Conservation (phyloP, 768 basidiomycete species). For the Pulveroboletus sp. region DNA sequence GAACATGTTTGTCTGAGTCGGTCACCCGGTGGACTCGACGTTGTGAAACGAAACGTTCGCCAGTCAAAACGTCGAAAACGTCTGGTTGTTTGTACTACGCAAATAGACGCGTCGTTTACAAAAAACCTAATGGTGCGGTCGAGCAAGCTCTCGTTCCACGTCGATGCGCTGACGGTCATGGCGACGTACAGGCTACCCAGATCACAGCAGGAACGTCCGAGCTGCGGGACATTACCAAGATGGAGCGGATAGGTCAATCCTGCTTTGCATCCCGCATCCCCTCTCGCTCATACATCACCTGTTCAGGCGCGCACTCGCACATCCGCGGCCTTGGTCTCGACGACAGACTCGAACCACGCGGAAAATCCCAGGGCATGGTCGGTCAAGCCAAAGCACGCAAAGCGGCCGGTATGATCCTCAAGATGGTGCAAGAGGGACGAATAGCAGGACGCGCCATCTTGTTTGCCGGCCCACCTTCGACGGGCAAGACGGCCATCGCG, state of each 20-base stretch:
- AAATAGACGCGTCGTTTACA: constrained; percentile 30
- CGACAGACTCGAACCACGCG: constrained; percentile 83
- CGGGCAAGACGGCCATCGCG: constrained; percentile 97
- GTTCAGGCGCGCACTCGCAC: constrained; percentile 83
- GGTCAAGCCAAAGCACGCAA: constrained; percentile 95
- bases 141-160: not conserved
- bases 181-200: constrained; percentile 49
- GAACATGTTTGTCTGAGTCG: not conserved
- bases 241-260: constrained; percentile 80
- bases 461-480: constrained; percentile 95
- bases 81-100: constrained; percentile 26
- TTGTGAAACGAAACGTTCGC: no score
- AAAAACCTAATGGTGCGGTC: constrained; percentile 26
- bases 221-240: constrained; percentile 82
- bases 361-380: constrained; percentile 92
- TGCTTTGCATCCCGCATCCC: no score
- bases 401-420: constrained; percentile 95
- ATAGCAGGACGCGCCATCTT: constrained; percentile 96
- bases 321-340: constrained; percentile 94
- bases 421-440: constrained; percentile 94
- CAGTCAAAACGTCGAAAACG: no score
- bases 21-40: no score
- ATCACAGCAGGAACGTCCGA: constrained; percentile 76
- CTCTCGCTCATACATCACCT: not conserved
- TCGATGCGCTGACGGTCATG: constrained; percentile 7